Evolutionary conservation across 805 yeast species (phyloP).

Genomic region (Myxozyma neotropica): DNA sequence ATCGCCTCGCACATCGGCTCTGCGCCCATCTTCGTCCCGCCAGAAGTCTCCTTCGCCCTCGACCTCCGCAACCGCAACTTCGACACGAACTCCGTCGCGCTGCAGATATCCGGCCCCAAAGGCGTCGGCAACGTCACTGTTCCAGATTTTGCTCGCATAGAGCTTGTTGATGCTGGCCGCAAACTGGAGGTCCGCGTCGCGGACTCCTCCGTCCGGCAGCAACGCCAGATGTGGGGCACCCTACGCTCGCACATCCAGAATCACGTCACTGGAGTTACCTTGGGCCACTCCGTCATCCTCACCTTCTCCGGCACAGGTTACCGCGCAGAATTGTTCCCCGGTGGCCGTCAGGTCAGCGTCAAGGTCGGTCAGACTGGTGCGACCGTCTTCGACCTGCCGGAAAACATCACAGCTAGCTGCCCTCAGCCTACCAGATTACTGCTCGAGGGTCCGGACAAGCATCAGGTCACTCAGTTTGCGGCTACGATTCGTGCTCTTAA

Average conservation of each 20-base stretch:
- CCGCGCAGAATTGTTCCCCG: slow-evolving; percentile 67
- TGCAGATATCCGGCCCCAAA: slow-evolving; percentile 74
- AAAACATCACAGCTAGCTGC: slow-evolving; percentile 67
- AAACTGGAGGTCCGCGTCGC: slow-evolving; percentile 59
- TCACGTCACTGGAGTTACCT: slow-evolving; percentile 82
- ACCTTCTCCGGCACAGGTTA: slow-evolving; percentile 96
- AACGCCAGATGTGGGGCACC: slow-evolving; percentile 95
- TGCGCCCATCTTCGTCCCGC: slow-evolving; percentile 68
- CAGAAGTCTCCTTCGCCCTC: slow-evolving; percentile 57
- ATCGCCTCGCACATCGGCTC: slow-evolving; percentile 72
- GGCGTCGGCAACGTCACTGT: slow-evolving; percentile 66
- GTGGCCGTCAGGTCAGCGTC: slow-evolving; percentile 62
- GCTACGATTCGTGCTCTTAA: slow-evolving; percentile 81
- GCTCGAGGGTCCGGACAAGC: slow-evolving; percentile 85
- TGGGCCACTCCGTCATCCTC: slow-evolving; percentile 86
- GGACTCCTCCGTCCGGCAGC: slow-evolving; percentile 60
- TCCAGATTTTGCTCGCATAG: slow-evolving; percentile 50
- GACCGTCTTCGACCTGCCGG: slow-evolving; percentile 76
- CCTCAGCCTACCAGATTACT: slow-evolving; percentile 87
- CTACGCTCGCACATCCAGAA: slow-evolving; percentile 76
- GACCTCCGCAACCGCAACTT: slow-evolving; percentile 37
- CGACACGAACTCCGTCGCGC: slow-evolving; percentile 48
- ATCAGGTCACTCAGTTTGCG: slow-evolving; percentile 83
- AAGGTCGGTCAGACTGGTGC: slow-evolving; percentile 87
- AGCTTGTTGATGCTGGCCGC: slow-evolving; percentile 54